These are phyloP conservation scores for Verticillium isaacii DNA, from an alignment of 2,329 filamentous ascomycete genomes.

Conservation along the genomic window DNA sequence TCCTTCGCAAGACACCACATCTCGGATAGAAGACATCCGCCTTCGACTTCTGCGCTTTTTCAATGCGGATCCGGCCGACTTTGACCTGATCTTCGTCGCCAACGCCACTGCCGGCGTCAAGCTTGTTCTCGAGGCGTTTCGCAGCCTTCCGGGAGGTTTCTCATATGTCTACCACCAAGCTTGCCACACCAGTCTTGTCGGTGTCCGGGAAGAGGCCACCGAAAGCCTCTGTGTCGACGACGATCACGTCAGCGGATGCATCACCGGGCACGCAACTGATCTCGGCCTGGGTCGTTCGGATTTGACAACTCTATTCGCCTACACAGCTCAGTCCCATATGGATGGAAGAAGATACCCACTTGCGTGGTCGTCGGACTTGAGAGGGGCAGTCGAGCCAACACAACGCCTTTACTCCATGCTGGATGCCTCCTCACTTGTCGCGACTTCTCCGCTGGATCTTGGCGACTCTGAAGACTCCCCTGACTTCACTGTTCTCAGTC, in stretches of 20 bases:
- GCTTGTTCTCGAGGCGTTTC: slow-evolving; percentile 73
- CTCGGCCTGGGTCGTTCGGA: slow-evolving; percentile 8
- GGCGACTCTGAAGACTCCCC: slow-evolving; percentile 56
- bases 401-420: slow-evolving; percentile 8
- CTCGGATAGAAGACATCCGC: slow-evolving; percentile 71
- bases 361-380: slow-evolving; percentile 56
- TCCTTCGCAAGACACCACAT: slow-evolving; percentile 72
- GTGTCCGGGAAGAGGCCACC: slow-evolving; percentile 67
- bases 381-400: slow-evolving; percentile 12
- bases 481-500: slow-evolving; percentile 82
- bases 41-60: slow-evolving; percentile 70
- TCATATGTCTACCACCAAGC: slow-evolving; percentile 79
- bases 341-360: slow-evolving; percentile 26
- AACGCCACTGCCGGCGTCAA: slow-evolving; percentile 93
- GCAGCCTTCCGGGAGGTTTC: slow-evolving; percentile 66
- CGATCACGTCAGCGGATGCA: slow-evolving; percentile 44
- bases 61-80: slow-evolving; percentile 73
- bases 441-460: slow-evolving; percentile 73
- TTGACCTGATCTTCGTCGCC: slow-evolving; percentile 85
- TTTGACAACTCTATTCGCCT: slow-evolving; percentile 26
- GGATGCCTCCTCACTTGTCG: slow-evolving; percentile 73
- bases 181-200: slow-evolving; percentile 82
- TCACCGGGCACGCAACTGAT: not conserved
- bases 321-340: slow-evolving; percentile 13
- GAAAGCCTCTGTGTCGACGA: slow-evolving; percentile 64